Evolutionary conservation across 345 rosid species (phyloP), one percentile per base, ranked within the genome.

Genomic region (Eutrema heterophyllum): DNA sequence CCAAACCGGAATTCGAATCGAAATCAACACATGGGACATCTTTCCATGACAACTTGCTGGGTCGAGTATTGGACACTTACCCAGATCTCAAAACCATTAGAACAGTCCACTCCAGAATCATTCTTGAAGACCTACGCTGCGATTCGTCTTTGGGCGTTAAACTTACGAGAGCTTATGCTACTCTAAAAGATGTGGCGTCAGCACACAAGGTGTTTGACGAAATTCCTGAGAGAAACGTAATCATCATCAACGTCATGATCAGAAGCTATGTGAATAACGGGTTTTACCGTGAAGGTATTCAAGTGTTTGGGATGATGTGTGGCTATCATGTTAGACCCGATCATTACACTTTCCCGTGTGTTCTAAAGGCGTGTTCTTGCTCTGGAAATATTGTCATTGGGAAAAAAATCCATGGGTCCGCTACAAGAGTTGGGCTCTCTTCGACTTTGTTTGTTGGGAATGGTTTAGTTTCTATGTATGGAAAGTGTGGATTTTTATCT

Each of bases 161-260:
- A 21, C 24, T 21, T 21, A 21, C 1, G 24, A 21, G 2, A 21
- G 24, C 24, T 21, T 21, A 21, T 21, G 24, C 24, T 21, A 1
- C 24, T 21, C 24, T 21, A 1, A 86, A 85, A 3, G 83, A 82
- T 61, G 79, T 86, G 6, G 26, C 36, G 4, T 16, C 57, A 52
- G 67, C 89, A 57, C 92, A 88, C 83, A 83, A 80, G 48, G 21
- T 87, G 72, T 89, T 89, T 81, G 96, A 86, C 13, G 84, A 80
- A 86, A 87, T 81, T 75, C 60, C 88, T 18, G 83, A 82, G 7
- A 84, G 82, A 80, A 87, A 86, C 55, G 85, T 86, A 9, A 86
- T 89, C 45, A 80, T 89, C 72, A 76, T 84, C 30, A 86, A 87
- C 69, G 96, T 87, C 41, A 83, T 86, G 88, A 89, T 89, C 9